These are phyloP conservation scores for Parastagonospora nodorum DNA, from an alignment of 2,329 filamentous ascomycete species.

Conservation along the genomic window DNA sequence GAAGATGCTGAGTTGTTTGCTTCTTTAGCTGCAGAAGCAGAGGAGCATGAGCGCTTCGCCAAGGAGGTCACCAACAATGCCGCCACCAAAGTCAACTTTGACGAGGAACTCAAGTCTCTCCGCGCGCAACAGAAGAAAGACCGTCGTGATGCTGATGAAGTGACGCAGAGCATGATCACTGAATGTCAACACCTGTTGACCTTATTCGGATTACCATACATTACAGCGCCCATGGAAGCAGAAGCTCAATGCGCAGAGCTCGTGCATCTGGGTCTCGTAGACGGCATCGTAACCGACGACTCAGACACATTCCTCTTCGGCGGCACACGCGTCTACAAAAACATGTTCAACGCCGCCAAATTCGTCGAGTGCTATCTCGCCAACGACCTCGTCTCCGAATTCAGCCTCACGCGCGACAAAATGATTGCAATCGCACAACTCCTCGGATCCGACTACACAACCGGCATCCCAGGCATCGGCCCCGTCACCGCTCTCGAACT, in stretches of 20 bases:
- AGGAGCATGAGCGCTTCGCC: conserved; percentile 92
- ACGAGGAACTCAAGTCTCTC: conserved; percentile 82
- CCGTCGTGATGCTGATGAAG: conserved; percentile 92
- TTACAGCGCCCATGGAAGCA: conserved; percentile 98
- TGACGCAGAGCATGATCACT: conserved; percentile 92
- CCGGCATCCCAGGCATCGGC: conserved; percentile 86
- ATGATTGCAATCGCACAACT: conserved; percentile 90
- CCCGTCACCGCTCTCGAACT: conserved; percentile 96
- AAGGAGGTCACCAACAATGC: conserved; percentile 81
- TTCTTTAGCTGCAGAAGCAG: conserved; percentile 85
- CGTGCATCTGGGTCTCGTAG: conserved; percentile 82
- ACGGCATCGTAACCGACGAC: conserved; percentile 97
- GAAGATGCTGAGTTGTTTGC: conserved; percentile 89
- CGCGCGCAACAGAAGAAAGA: conserved; percentile 97
- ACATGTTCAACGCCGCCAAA: conserved; percentile 99
- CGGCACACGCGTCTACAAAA: conserved; percentile 95
- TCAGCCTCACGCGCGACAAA: conserved; percentile 82
- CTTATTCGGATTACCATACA: conserved; percentile 92
- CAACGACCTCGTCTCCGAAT: conserved; percentile 83
- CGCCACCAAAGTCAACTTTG: conserved; percentile 73
- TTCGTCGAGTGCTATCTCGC: conserved; percentile 95
- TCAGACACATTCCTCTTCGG: conserved; percentile 97
- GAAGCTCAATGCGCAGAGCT: conserved; percentile 97
- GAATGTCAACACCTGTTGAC: conserved; percentile 91
- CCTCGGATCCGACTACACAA: conserved; percentile 91